Evolutionary conservation across 1,284 basidiomycete genomes (phyloP).

Genomic region (Marasmius sp.): DNA sequence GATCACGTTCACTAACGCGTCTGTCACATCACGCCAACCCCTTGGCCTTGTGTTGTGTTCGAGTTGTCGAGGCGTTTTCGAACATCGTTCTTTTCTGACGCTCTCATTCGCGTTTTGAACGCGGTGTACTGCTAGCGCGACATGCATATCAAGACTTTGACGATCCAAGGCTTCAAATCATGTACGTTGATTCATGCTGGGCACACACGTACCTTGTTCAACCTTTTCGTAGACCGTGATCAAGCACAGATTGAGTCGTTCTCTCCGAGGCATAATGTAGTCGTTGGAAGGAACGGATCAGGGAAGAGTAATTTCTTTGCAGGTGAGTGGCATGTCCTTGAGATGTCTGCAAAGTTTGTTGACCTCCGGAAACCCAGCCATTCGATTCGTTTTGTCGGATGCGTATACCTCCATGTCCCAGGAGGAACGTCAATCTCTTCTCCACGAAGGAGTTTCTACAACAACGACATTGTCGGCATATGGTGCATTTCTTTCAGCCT

Average conservation of each 20-base stretch:
- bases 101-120: neutral
- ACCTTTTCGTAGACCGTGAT: conserved; percentile 58
- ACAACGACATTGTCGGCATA: conserved; percentile 92
- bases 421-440: conserved; percentile 88
- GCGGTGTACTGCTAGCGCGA: neutral
- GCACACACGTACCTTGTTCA: conserved; percentile 6
- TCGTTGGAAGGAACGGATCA: conserved; percentile 93
- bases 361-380: conserved; percentile 50
- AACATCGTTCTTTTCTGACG: neutral
- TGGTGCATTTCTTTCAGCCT: conserved; percentile 47
- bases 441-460: conserved; percentile 91
- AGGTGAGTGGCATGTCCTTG: conserved; percentile 45
- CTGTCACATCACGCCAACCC: neutral
- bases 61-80: too few species aligned
- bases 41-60: neutral
- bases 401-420: conserved; percentile 95
- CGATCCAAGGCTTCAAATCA: conserved; percentile 97
- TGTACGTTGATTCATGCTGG: conserved; percentile 47
- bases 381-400: conserved; percentile 96
- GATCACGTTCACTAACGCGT: neutral
- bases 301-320: conserved; percentile 98
- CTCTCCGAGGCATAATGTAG: conserved; percentile 87
- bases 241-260: conserved; percentile 84
- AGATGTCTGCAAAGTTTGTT: neutral
- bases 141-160: conserved; percentile 90